Percentiles rank a stretch among this genome's conserved stretches.
Evolutionary conservation across 805 yeast species (phyloP).

Genomic region (Myxozyma lipomycoides): DNA sequence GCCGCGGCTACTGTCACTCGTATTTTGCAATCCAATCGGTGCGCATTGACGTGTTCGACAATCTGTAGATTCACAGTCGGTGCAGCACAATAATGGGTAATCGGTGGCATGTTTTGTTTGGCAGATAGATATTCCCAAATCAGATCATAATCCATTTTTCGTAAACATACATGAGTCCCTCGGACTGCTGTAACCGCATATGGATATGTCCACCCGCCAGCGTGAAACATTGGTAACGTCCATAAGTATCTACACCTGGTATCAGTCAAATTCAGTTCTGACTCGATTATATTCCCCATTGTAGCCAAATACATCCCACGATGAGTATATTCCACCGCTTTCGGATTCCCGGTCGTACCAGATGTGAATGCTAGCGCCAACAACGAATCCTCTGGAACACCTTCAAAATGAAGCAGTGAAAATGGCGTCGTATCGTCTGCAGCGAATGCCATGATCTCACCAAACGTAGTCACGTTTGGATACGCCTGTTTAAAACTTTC

Average conservation of each 20-base stretch:
- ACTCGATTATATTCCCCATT: conserved; percentile 35
- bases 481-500: conserved; percentile 1
- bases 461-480: conserved; percentile 3
- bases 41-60: conserved; percentile 34
- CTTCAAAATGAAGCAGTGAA: conserved; percentile 22
- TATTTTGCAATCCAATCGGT: conserved; percentile 27
- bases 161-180: conserved; percentile 38
- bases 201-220: conserved; percentile 40
- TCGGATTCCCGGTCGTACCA: conserved; percentile 40
- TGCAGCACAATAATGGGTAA: conserved; percentile 39
- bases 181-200: conserved; percentile 40
- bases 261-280: conserved; percentile 34
- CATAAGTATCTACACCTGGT: conserved; percentile 37
- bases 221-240: conserved; percentile 41
- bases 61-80: conserved; percentile 40
- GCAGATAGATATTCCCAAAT: conserved; percentile 35
- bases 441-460: conserved; percentile 12
- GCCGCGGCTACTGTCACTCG: conserved; percentile 40
- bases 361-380: conserved; percentile 34
- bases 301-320: conserved; percentile 37
- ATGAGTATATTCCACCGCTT: conserved; percentile 40
- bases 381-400: conserved; percentile 22
- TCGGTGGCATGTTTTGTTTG: conserved; percentile 28
- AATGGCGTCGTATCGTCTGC: conserved; percentile 7
- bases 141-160: conserved; percentile 36